Conservation (phyloP, 73 alveolate genomes). For the Tetrahymena thermophila region DNA sequence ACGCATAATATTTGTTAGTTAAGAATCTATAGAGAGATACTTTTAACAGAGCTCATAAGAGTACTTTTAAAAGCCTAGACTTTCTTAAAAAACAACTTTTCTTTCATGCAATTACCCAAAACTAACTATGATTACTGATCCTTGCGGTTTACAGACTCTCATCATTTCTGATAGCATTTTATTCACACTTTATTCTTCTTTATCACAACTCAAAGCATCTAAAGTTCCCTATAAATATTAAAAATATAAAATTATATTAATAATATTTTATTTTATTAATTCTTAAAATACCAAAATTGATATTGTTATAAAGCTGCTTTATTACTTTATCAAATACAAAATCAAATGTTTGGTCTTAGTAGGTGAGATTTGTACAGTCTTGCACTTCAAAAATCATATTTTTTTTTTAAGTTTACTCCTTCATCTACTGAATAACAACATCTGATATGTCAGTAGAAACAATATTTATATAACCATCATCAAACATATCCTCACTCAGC, state of each 20-base stretch:
- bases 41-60: background rate
- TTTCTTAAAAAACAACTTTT: background rate
- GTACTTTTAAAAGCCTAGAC: background rate
- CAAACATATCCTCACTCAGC: slow-evolving; percentile 33
- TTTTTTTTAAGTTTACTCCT: background rate
- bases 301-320: background rate
- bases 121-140: background rate
- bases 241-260: background rate
- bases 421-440: slow-evolving; percentile 13
- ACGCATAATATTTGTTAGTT: background rate
- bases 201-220: slow-evolving; percentile 40
- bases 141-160: slow-evolving; percentile 6
- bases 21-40: background rate
- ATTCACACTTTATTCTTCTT: background rate
- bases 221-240: background rate
- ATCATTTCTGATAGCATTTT: slow-evolving; percentile 25
- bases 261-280: too few species aligned
- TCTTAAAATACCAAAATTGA: background rate
- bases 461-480: slow-evolving; percentile 27
- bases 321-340: slow-evolving; percentile 28
- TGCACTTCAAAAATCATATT: slow-evolving; percentile 11
- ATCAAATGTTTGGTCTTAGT: slow-evolving; percentile 23
- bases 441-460: slow-evolving; percentile 33
- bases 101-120: background rate
- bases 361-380: slow-evolving; percentile 22